phyloP scores from a whole-genome alignment of 768 basidiomycete species.

The Termitomyces sp. region DNA sequence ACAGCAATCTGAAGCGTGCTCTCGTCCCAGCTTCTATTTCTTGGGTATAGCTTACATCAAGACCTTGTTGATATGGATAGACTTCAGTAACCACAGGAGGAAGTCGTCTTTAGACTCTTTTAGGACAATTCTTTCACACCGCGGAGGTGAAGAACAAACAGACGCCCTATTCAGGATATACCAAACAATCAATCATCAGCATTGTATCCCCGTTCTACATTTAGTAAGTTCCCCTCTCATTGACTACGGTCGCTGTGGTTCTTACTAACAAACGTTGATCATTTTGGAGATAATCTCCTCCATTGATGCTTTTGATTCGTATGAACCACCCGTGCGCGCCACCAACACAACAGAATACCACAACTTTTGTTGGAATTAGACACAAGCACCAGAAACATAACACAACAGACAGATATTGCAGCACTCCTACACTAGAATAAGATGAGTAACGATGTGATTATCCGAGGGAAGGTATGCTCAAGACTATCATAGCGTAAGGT shows the following conservation, averaged over 20 bases:
- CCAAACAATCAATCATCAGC: not conserved
- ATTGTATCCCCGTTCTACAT: too few relatives aligned
- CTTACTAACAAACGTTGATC: not conserved
- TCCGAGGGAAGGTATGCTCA: not conserved
- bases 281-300: not conserved
- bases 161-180: constrained; percentile 3
- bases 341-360: not conserved
- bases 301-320: not conserved
- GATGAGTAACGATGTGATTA: not conserved
- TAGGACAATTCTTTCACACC: not conserved
- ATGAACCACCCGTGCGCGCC: not conserved
- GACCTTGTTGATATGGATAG: not conserved
- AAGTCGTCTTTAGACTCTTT: not conserved
- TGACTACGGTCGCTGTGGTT: not conserved
- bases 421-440: not conserved
- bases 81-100: not conserved
- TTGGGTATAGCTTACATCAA: not conserved
- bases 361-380: not conserved
- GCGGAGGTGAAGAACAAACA: constrained; percentile 8
- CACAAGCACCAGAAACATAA: not conserved
- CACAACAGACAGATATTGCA: not conserved
- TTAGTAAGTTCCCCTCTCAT: too few relatives aligned
- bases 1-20: not conserved
- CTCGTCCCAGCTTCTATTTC: not conserved
- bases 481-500: not conserved